These are phyloP conservation scores for Lepidium sativum DNA, from an alignment of 345 rosid species.

Conservation along the genomic window DNA sequence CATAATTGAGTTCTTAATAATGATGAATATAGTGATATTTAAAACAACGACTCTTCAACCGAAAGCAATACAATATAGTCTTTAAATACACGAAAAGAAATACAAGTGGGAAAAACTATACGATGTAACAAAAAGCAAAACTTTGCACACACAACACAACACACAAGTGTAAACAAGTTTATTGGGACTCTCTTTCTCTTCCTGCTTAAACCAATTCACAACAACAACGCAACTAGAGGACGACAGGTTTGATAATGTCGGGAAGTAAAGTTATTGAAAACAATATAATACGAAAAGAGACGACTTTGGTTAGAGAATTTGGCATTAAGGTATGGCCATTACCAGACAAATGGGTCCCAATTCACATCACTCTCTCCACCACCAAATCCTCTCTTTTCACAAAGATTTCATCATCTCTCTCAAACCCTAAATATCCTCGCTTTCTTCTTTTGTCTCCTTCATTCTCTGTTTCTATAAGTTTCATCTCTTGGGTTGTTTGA, in stretches of 20 bases:
- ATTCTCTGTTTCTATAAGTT: not conserved
- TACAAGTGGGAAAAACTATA: not conserved
- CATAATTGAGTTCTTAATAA: no score
- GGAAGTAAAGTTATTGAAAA: not conserved
- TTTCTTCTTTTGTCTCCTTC: slow-evolving; percentile 13
- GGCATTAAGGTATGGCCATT: slow-evolving; percentile 18
- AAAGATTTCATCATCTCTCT: slow-evolving; percentile 7
- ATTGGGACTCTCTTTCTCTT: slow-evolving; percentile 14
- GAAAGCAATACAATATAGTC: slow-evolving; percentile 4
- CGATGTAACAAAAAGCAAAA: slow-evolving; percentile 16
- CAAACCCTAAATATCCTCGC: slow-evolving; percentile 10
- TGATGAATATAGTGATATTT: not conserved
- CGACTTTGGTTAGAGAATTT: slow-evolving; percentile 17
- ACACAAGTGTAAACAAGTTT: slow-evolving; percentile 22
- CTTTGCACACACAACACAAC: no score
- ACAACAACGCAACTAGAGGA: slow-evolving; percentile 20
- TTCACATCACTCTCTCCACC: slow-evolving; percentile 24
- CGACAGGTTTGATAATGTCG: slow-evolving; percentile 28
- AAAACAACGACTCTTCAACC: not conserved
- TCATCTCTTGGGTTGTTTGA: no score
- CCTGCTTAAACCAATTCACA: slow-evolving; percentile 10
- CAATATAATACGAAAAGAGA: slow-evolving; percentile 8
- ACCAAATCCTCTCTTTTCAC: not conserved
- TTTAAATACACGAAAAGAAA: not conserved
- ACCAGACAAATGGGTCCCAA: slow-evolving; percentile 30